Base-by-base conservation (phyloP, 1,284 basidiomycete species). In the Cryptococcus sp. region DNA sequence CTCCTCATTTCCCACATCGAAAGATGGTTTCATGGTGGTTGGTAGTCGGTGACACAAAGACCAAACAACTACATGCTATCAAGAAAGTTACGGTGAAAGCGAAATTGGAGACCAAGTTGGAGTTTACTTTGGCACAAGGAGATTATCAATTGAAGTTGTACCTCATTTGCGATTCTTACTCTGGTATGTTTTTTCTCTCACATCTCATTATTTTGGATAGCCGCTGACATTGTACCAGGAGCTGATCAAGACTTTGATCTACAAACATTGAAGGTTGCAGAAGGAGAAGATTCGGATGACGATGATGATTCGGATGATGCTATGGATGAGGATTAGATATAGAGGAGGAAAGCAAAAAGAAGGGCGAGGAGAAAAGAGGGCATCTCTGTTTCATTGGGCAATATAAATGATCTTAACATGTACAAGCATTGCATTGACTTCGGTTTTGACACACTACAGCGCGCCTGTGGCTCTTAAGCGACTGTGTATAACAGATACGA, bases 11-110 rank as follows among this genome's bases (percentile, higher is more conserved):
- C 80, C 94, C 95, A 0, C 79, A 79, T 55, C 86, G 86, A 73
- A 98, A 98, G 81, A 84, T 94, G 76, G 86, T 89, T 55, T 92
- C 93, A 68, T 98, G 94, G 93, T 98, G 94, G 94, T 80, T 98
- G 34, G 92, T 98, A 41, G 83, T 98, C 4, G 93, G 93, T 34
- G 90, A 96, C 62, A 71, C 84, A 78, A 56, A 81, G 74, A 68
- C 86, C 79, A 63, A 83, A 82, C 58, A 86, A 64, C 79, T 98
- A 44, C 84, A 94, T 35, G 89, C 90, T 50, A 97, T 99, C 82
- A 97, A 98, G 79, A 88, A 88, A 57, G 89, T 98, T 30, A 97
- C 95, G 0, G 85, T 98, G 61, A 86, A 83, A 66, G 86, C 85
- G 65, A 86, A 80, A 60, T 81, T 96, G 11, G 78, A 80, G 30